Conservation (phyloP, 768 basidiomycete genomes). For the Suillus placidus region DNA sequence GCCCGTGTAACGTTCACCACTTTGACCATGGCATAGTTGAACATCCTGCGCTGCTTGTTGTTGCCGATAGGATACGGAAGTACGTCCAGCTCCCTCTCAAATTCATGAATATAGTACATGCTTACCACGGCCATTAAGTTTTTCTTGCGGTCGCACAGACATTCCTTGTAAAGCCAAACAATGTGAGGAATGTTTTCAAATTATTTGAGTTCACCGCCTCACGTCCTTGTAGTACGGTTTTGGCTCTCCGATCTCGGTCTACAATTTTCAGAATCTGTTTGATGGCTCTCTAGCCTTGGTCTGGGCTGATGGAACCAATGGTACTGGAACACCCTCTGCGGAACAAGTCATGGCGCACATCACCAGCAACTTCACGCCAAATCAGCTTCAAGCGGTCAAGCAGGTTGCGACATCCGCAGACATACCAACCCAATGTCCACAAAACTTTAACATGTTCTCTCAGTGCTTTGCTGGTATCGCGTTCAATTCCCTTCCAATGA, state of each 20-base stretch:
- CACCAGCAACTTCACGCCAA: constrained; percentile 50
- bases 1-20: not conserved
- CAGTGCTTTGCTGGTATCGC: constrained; percentile 70
- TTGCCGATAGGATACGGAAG: constrained; percentile 64
- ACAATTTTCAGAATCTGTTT: constrained; percentile 49
- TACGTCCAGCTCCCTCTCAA: constrained; percentile 9
- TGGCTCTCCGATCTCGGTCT: constrained; percentile 56
- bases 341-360: constrained; percentile 62
- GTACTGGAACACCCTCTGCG: constrained; percentile 55
- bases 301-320: constrained; percentile 72
- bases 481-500: constrained; percentile 59
- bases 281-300: constrained; percentile 54
- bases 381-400: constrained; percentile 52
- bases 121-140: constrained; percentile 26
- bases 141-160: constrained; percentile 67
- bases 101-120: not conserved
- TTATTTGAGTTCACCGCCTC: not conserved
- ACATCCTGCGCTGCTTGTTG: constrained; percentile 61
- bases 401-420: constrained; percentile 49
- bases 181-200: constrained; percentile 43
- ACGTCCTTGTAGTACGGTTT: constrained; percentile 54
- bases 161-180: constrained; percentile 58
- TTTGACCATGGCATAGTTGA: constrained; percentile 43
- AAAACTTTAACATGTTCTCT: constrained; percentile 73
- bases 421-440: constrained; percentile 62